phyloP scores from a whole-genome alignment of 148 eudicot genomes.

The Rhododendron williamsianum region DNA sequence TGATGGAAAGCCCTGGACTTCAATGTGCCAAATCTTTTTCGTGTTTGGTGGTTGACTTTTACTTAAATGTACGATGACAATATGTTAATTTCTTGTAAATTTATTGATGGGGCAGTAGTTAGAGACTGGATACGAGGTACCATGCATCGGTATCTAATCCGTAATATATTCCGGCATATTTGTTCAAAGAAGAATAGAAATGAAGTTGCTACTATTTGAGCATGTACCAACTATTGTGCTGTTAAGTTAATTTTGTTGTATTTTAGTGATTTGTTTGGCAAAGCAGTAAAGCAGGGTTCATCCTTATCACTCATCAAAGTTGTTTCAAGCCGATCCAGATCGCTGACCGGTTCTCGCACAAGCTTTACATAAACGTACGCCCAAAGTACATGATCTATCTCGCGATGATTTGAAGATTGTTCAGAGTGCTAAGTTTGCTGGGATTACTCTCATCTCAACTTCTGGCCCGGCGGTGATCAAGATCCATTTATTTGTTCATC shows the following conservation, averaged over 20 bases:
- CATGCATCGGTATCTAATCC: neutral
- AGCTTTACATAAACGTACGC: neutral
- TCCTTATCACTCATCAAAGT: neutral
- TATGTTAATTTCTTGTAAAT: slow-evolving; percentile 9
- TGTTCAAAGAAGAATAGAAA: neutral
- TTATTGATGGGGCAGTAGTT: slow-evolving; percentile 3
- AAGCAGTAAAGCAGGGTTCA: neutral
- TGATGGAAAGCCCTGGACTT: neutral
- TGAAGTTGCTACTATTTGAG: neutral
- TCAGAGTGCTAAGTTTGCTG: neutral
- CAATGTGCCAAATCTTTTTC: neutral
- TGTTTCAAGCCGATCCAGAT: neutral
- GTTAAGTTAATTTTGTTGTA: neutral
- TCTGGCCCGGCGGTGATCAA: no score
- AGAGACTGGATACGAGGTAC: slow-evolving; percentile 6
- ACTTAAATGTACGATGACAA: neutral
- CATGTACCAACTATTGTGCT: neutral
- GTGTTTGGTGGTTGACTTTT: neutral
- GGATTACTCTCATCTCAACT: neutral
- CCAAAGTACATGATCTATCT: no score
- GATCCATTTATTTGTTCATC: no score
- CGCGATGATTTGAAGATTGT: neutral
- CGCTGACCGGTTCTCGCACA: neutral
- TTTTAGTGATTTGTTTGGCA: neutral
- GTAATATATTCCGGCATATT: slow-evolving; percentile 4